Evolutionary conservation across 352 stramenopile species (phyloP), one percentile per base, ranked within the genome.

Genomic region (Phytophthora litchii): DNA sequence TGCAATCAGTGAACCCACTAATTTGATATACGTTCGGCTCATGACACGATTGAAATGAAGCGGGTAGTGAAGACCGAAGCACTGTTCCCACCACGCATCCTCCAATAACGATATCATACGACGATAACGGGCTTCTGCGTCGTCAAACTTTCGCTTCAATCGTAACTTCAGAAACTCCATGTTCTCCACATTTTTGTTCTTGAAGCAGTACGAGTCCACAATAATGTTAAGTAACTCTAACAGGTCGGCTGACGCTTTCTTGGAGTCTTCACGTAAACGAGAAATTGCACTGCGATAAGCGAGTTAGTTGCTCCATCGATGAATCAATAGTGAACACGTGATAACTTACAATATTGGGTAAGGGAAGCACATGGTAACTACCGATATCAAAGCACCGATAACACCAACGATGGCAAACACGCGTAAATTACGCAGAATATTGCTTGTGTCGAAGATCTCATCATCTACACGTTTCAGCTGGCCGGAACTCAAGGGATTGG

Each of bases 181-280:
- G 51, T 86, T 70, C 10, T 90, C 79, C 4, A 88, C 61, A 62
- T 89, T 88, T 67, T 90, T 91, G 72, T 84, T 88, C 54, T 88
- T 88, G 71, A 90, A 92, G 43, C 83, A 92, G 68, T 92, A 92
- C 31, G 83, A 83, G 61, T 92, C 83, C 13, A 92, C 64, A 36
- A 92, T 86, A 48, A 91, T 73, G 48, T 91, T 89, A 25, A 89
- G 65, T 19, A 91, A 41, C 3, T 89, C 80, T 2, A 87, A 44
- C 10, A 91, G 64, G 25, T 88, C 80, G 0, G 70, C 67, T 12
- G 75, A 67, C 0, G 58, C 57, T 43, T 75, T 68, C 10, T 49
- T 50, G 1, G 74, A 80, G 36, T 91, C 77, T n/a, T 59, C 41
- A 13, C 70, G 75, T 14, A 91, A 49, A 0, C 61, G 64, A 8